Evolutionary conservation across 1,139 yeast species (phyloP).

Genomic region (Yamadazyma membranifaciens): DNA sequence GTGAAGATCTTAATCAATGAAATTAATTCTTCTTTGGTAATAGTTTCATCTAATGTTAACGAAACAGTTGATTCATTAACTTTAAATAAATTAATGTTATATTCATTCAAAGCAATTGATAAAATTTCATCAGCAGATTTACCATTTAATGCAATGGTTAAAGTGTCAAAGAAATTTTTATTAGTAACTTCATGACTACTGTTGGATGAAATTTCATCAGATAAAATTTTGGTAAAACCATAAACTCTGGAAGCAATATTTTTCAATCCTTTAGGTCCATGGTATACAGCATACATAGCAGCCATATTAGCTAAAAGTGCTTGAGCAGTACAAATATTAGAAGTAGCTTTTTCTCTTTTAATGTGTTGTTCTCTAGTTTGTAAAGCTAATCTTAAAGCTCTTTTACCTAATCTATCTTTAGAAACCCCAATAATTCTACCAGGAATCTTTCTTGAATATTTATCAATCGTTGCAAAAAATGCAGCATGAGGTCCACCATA

Average conservation of each 20-base stretch:
- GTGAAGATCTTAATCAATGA: conserved; percentile 56
- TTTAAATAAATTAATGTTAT: conserved; percentile 74
- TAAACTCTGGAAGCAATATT: conserved; percentile 77
- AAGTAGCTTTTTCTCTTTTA: conserved; percentile 95
- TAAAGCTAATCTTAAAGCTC: conserved; percentile 86
- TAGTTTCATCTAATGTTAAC: conserved; percentile 84
- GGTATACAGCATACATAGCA: conserved; percentile 94
- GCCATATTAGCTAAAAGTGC: conserved; percentile 94
- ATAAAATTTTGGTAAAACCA: conserved; percentile 73
- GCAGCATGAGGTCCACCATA: conserved; percentile 99
- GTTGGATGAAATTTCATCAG: conserved; percentile 44
- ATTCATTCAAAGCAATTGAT: conserved; percentile 53
- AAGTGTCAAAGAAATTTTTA: conserved; percentile 80
- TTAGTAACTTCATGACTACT: conserved; percentile 52
- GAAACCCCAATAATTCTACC: conserved; percentile 94
- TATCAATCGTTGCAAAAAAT: conserved; percentile 80
- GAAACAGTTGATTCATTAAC: conserved; percentile 64
- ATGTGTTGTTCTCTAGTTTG: conserved; percentile 99
- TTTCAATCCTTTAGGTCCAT: conserved; percentile 88
- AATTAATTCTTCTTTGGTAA: conserved; percentile 58
- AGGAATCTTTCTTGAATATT: conserved; percentile 88
- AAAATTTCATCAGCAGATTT: conserved; percentile 56
- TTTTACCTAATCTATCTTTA: conserved; percentile 86
- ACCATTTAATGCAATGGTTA: conserved; percentile 64
- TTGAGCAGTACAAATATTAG: conserved; percentile 97